Percentiles rank a stretch among this genome's conserved stretches.
Conservation (phyloP, 495 filamentous ascomycete genomes). For the Penicillium mononematosum region DNA sequence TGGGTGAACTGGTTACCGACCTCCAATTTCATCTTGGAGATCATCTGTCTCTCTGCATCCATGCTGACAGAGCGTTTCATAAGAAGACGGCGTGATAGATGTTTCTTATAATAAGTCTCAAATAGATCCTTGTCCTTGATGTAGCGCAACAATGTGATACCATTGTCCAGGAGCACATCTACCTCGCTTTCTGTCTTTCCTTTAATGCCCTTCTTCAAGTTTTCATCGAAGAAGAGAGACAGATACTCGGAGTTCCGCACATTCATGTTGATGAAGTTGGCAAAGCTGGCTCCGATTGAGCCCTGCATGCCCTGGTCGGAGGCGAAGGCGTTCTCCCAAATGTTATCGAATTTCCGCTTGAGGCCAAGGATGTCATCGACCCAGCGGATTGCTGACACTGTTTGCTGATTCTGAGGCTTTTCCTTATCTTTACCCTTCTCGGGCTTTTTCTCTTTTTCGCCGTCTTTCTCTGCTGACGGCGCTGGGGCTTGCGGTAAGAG, state of each 20-base stretch:
- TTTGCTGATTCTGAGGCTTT: constrained; percentile 60
- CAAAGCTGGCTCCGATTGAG: constrained; percentile 77
- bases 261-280: constrained; percentile 88
- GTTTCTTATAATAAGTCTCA: constrained; percentile 97
- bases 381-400: constrained; percentile 86
- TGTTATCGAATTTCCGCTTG: constrained; percentile 84
- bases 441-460: constrained; percentile 37
- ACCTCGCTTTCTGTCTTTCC: constrained; percentile 89
- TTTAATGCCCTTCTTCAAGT: constrained; percentile 89
- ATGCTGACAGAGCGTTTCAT: constrained; percentile 83
- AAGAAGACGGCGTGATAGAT: constrained; percentile 80
- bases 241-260: constrained; percentile 81
- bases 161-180: constrained; percentile 85
- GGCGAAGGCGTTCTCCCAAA: constrained; percentile 68
- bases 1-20: constrained; percentile 90
- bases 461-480: constrained; percentile 31
- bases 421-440: constrained; percentile 49
- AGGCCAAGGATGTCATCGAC: constrained; percentile 84
- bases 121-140: constrained; percentile 93
- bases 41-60: constrained; percentile 93
- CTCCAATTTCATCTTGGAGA: constrained; percentile 92
- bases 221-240: constrained; percentile 96
- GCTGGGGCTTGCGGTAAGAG: constrained; percentile 21
- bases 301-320: constrained; percentile 77
- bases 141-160: constrained; percentile 81